Base-by-base conservation (phyloP, 495 filamentous ascomycete species). In the Aspergillus hancockii region DNA sequence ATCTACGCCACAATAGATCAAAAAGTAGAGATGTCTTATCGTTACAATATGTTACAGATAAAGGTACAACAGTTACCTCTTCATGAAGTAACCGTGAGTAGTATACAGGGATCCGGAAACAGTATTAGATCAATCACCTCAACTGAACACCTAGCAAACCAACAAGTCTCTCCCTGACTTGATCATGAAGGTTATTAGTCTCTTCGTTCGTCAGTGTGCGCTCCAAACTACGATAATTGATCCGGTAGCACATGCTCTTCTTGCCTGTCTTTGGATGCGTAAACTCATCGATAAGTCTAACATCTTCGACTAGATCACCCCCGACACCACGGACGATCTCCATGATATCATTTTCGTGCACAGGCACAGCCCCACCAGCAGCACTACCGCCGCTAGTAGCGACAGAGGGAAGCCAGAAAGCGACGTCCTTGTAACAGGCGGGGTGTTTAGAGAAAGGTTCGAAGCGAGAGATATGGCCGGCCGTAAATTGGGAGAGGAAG, bases 281-380 rank as follows among this genome's bases (percentile, higher is more conserved):
- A 68, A 98, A 98, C 62, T 90, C 81, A 75, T 98, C 94, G 52
- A 87, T 79, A 30, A 95, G 74, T 58, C 72, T 80, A 63, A 97
- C 94, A 68, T 95, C 90, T 76, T 98, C 94, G 18, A 94, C 91
- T 38, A 85, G 68, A 70, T 96, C 89, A 16, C 91, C 92, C 9
- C 83, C 90, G 28, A 90, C 82, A 23, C 85, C 84, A 43, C 94
- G 82, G 13, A 97, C 88, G 51, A 96, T 79, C 76, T 98, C 94
- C 93, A 97, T 97, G 41, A 98, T 75, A 75, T 98, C 95, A 71
- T 98, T 98, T 74, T 93, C 93, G 67, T 97, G 92, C 62, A 96
- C 90, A 1, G 74, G 63, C 18, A 76, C 71, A 32, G 69, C 72
- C 25, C 80, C 80, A 50, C 84, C 84, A 14, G 83, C 81, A 52